Percentiles rank a stretch among this genome's conserved stretches.
phyloP scores from a whole-genome alignment of 2,329 filamentous ascomycete genomes.

The Rhytidhysteron rufulum region DNA sequence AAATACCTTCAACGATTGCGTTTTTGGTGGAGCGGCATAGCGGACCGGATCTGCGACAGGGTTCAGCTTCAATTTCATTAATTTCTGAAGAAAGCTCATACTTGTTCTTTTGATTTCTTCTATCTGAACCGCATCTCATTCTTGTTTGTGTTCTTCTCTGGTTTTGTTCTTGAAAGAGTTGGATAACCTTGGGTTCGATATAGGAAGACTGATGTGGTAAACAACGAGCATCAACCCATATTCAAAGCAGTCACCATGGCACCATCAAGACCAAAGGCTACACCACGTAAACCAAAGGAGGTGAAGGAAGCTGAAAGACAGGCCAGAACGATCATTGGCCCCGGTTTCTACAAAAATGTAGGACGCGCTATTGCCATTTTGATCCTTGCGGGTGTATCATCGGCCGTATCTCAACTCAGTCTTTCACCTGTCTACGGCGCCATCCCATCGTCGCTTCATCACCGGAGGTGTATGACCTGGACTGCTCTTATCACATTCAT shows the following conservation, averaged over 20 bases:
- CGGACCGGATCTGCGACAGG: too few relatives aligned
- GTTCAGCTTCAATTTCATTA: too few relatives aligned
- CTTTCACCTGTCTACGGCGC: conserved; percentile 86
- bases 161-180: background rate
- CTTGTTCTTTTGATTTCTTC: background rate
- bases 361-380: conserved; percentile 42
- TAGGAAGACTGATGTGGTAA: background rate
- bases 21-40: too few relatives aligned
- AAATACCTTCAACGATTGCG: too few relatives aligned
- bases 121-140: background rate
- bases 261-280: conserved; percentile 23
- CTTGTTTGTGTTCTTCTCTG: background rate
- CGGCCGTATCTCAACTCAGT: conserved; percentile 68
- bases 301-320: conserved; percentile 21
- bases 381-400: conserved; percentile 58
- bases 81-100: background rate
- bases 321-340: conserved; percentile 17
- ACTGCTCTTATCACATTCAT: conserved; percentile 71
- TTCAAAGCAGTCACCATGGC: conserved; percentile 24
- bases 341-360: conserved; percentile 26
- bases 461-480: conserved; percentile 61
- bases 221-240: too few relatives aligned
- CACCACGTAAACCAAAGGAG: conserved; percentile 31
- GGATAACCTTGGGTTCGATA: too few relatives aligned
- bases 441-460: conserved; percentile 71